Conservation (phyloP, 2,329 filamentous ascomycete genomes). For the Beauveria rudraprayagi region DNA sequence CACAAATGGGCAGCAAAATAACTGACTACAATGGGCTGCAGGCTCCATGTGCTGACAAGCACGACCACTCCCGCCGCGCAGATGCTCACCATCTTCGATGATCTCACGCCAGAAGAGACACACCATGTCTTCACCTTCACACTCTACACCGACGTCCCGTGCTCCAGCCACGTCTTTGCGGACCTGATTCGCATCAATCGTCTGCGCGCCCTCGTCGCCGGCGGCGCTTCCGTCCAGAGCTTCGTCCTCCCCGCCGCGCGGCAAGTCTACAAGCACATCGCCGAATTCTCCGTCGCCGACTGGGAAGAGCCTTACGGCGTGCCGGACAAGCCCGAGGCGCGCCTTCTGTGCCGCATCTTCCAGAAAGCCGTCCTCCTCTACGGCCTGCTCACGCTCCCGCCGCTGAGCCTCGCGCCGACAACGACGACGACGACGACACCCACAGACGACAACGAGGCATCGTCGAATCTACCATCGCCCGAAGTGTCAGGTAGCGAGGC, state of each 20-base stretch:
- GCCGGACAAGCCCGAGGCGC: constrained; percentile 4
- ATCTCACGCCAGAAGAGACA: background rate
- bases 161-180: background rate
- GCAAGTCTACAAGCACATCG: constrained; percentile 3
- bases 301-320: constrained; percentile 5
- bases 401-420: background rate
- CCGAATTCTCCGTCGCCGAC: background rate
- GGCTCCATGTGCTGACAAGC: constrained; percentile 2
- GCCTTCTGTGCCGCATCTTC: background rate
- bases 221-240: background rate
- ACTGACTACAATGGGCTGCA: background rate
- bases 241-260: constrained; percentile 1
- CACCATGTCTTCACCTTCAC: background rate
- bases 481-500: background rate
- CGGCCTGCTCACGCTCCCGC: constrained; percentile 2
- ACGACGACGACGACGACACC: background rate
- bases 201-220: constrained; percentile 1
- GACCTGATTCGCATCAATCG: constrained; percentile 4
- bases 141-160: constrained; percentile 1
- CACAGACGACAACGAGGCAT: background rate
- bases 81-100: constrained; percentile 1
- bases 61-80: constrained; percentile 3
- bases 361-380: constrained; percentile 1
- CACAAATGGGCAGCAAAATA: background rate
- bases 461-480: background rate